Conservation (phyloP, 140 eudicot species). For the Senecio squalidus region DNA sequence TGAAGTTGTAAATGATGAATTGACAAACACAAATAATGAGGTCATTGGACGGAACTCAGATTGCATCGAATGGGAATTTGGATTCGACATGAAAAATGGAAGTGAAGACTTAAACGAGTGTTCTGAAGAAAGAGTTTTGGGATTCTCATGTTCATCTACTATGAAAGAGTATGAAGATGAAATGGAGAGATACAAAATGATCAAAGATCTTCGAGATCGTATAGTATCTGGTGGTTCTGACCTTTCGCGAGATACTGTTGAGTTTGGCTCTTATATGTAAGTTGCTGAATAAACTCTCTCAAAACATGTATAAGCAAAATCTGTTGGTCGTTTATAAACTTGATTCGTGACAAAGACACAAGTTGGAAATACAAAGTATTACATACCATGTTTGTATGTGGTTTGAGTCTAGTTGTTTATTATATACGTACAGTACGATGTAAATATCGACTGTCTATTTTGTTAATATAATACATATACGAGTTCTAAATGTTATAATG, state of each 20-base stretch:
- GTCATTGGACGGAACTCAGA: conserved; percentile 45
- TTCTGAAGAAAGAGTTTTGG: conserved; percentile 26
- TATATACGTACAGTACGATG: neutral
- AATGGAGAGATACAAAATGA: conserved; percentile 65
- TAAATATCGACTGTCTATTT: neutral
- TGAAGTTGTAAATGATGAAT: conserved; percentile 13
- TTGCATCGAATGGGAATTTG: conserved; percentile 66
- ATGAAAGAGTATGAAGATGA: conserved; percentile 56
- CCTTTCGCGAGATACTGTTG: conserved; percentile 26
- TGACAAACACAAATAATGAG: conserved; percentile 7
- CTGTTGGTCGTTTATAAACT: too few species aligned
- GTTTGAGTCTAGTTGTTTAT: neutral
- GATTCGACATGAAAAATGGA: conserved; percentile 10
- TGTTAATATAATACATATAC: conserved; percentile 5
- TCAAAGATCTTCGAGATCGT: conserved; percentile 70
- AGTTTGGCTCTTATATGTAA: conserved; percentile 19
- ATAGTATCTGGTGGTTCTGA: conserved; percentile 52
- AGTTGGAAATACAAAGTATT: neutral
- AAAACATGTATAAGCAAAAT: too few species aligned
- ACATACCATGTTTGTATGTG: neutral
- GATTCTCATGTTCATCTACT: conserved; percentile 20
- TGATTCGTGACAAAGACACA: neutral
- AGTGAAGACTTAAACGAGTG: conserved; percentile 29
- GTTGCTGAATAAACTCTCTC: neutral
- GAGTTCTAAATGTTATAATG: neutral